Conservation (phyloP, 1,284 basidiomycete species). For the Vanrija humicola region DNA sequence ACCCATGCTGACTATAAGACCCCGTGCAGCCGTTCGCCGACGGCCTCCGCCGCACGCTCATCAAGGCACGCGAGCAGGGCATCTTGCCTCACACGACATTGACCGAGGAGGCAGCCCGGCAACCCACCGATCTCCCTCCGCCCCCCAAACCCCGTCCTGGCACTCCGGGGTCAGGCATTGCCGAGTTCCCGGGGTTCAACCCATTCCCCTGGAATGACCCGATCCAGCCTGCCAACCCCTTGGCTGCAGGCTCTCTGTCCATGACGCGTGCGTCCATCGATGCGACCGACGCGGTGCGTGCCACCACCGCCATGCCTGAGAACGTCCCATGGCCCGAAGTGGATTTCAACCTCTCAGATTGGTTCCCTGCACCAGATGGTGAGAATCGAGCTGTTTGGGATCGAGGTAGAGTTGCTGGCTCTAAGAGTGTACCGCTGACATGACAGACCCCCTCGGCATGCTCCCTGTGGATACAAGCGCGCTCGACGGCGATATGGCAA, state of each 20-base stretch:
- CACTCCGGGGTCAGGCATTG: background rate
- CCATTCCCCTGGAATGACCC: constrained; percentile 19
- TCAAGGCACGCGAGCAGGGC: constrained; percentile 11
- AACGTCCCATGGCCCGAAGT: constrained; percentile 5
- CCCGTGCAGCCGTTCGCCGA: constrained; percentile 8
- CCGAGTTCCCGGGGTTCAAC: constrained; percentile 13
- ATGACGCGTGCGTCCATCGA: too few species aligned
- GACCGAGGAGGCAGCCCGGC: constrained; percentile 1
- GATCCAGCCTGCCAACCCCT: constrained; percentile 1
- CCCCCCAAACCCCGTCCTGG: background rate
- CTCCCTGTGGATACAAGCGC: constrained; percentile 3
- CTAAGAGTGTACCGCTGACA: background rate
- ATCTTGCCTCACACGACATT: constrained; percentile 11
- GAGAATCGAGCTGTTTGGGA: background rate
- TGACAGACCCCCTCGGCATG: background rate
- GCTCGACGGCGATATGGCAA: constrained; percentile 15
- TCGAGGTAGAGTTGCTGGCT: background rate
- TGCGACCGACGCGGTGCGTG: too few species aligned
- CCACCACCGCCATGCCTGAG: background rate
- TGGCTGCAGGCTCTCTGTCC: background rate
- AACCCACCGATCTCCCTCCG: background rate
- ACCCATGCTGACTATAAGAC: background rate
- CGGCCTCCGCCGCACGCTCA: constrained; percentile 13
- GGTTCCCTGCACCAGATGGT: constrained; percentile 9
- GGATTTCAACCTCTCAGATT: constrained; percentile 12